Conservation (phyloP, 768 basidiomycete genomes). For the Hirschioporus abietinus region DNA sequence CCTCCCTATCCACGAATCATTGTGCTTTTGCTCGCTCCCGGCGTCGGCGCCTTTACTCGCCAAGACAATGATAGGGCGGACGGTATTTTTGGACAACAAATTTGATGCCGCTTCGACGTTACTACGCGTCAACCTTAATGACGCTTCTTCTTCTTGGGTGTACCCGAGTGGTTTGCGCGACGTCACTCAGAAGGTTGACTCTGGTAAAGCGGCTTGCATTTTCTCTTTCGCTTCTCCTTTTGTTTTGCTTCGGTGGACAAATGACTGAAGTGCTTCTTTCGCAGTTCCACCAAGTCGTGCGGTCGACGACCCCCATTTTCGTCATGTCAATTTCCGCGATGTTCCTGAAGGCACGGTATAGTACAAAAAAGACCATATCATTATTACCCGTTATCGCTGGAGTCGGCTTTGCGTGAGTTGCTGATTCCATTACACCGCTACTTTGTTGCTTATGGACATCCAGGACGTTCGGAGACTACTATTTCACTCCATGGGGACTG, state of each 20-base stretch:
- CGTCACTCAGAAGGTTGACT: neutral
- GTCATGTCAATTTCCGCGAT: conserved; percentile 72
- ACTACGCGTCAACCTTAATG: neutral
- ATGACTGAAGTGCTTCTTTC: neutral
- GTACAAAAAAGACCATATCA: conserved; percentile 57
- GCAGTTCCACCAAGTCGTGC: conserved; percentile 96
- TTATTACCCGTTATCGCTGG: conserved; percentile 84
- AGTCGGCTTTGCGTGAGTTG: conserved; percentile 81
- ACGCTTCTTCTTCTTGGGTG: neutral
- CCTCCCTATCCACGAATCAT: too few species aligned
- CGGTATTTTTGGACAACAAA: neutral
- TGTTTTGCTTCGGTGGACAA: neutral
- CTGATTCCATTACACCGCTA: conserved; percentile 4
- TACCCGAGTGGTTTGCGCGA: neutral
- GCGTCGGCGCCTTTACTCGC: neutral
- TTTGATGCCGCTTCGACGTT: neutral
- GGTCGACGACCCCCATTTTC: conserved; percentile 90
- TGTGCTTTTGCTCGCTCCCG: neutral
- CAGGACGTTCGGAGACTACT: conserved; percentile 94
- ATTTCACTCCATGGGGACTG: conserved; percentile 82
- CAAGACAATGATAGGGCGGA: neutral
- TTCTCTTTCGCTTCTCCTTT: conserved; percentile 7
- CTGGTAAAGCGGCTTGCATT: neutral
- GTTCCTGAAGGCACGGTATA: conserved; percentile 60
- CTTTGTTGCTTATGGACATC: conserved; percentile 6